Percentiles rank a stretch among this genome's conserved stretches.
These are phyloP conservation scores for Pseudisothecium myosuroides DNA, from an alignment of 225 moss, liverwort and hornwort species.

Conservation along the genomic window DNA sequence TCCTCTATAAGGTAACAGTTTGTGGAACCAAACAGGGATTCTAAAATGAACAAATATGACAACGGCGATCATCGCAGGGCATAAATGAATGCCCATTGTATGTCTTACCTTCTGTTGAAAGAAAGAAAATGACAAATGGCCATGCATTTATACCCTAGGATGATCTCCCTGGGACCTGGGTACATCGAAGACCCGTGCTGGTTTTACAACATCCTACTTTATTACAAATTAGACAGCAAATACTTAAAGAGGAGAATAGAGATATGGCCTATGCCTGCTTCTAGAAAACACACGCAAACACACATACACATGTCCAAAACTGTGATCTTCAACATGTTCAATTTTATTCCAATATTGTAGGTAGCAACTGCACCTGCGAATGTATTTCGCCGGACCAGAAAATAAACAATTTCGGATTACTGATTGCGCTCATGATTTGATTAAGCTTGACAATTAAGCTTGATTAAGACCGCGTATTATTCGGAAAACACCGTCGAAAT, in stretches of 20 bases:
- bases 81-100: neutral
- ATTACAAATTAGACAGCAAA: neutral
- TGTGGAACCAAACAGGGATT: neutral
- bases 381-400: neutral
- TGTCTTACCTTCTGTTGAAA: neutral
- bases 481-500: neutral
- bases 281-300: neutral
- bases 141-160: neutral
- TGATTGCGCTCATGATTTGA: neutral
- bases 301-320: neutral
- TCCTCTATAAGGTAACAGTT: neutral
- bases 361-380: neutral
- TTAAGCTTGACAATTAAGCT: neutral
- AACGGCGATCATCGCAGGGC: neutral
- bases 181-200: neutral
- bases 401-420: neutral
- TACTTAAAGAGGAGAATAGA: neutral
- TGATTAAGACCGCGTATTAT: neutral
- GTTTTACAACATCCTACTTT: neutral
- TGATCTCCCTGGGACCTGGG: neutral
- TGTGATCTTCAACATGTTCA: neutral
- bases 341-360: neutral
- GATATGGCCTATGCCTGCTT: neutral
- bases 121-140: neutral
- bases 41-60: neutral